Evolutionary conservation across 2,329 filamentous ascomycete species (phyloP).

Genomic region (Talaromyces piceae): DNA sequence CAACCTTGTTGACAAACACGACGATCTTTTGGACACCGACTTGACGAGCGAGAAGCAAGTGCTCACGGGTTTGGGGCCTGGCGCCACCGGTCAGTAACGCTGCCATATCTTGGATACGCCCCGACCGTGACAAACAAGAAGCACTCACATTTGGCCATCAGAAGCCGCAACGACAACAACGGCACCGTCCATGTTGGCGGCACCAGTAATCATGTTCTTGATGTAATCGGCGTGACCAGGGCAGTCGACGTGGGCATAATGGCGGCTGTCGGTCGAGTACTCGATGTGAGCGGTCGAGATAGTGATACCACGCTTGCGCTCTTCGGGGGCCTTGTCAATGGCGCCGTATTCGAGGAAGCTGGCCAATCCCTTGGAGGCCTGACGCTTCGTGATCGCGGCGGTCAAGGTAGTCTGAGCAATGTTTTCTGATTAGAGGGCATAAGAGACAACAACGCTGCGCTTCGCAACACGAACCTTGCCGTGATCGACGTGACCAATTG

Average conservation of each 20-base stretch:
- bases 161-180: constrained; percentile 98
- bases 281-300: constrained; percentile 98
- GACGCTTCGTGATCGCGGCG: constrained; percentile 96
- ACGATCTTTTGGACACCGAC: constrained; percentile 97
- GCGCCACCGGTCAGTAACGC: constrained; percentile 18
- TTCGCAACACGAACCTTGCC: constrained; percentile 65
- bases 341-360: constrained; percentile 94
- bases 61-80: constrained; percentile 92
- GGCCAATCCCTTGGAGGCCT: constrained; percentile 88
- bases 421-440: constrained; percentile 12
- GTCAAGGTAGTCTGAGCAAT: constrained; percentile 79
- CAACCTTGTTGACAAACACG: constrained; percentile 99
- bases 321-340: constrained; percentile 98
- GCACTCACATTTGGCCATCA: constrained; percentile 81
- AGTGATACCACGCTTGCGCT: constrained; percentile 99
- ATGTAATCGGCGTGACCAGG: constrained; percentile 99
- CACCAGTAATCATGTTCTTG: constrained; percentile 99
- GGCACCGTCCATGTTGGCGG: constrained; percentile 97
- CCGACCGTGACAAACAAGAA: too few species aligned
- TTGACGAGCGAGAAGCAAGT: constrained; percentile 93
- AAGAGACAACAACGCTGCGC: constrained; percentile 6
- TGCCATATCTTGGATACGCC: too few species aligned
- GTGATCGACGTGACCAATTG: constrained; percentile 99
- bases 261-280: constrained; percentile 86
- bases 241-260: constrained; percentile 99